Conservation (phyloP, 2,329 filamentous ascomycete genomes). For the Trichoderma cornu-damae region DNA sequence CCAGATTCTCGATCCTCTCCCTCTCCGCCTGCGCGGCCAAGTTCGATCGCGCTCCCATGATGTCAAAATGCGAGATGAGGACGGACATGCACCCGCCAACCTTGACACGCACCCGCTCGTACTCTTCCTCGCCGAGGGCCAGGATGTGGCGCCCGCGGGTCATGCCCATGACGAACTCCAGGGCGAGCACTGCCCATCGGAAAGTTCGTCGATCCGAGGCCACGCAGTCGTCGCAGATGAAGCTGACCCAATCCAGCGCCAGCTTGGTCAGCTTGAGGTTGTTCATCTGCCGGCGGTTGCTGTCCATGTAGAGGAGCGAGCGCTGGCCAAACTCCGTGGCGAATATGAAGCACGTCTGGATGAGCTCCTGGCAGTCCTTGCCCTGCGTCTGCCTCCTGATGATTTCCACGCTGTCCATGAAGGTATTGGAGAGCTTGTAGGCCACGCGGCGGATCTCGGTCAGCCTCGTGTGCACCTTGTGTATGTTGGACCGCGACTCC, state of each 20-base stretch:
- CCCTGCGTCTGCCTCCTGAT: constrained; percentile 80
- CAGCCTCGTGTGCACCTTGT: constrained; percentile 83
- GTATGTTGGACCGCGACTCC: constrained; percentile 87
- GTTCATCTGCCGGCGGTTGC: constrained; percentile 93
- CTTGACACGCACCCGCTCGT: constrained; percentile 73
- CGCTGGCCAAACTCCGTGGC: constrained; percentile 98
- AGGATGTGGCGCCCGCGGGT: constrained; percentile 89
- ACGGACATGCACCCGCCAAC: constrained; percentile 97
- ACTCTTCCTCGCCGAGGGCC: constrained; percentile 84
- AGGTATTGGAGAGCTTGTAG: constrained; percentile 93
- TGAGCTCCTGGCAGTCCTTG: constrained; percentile 86
- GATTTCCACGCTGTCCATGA: constrained; percentile 97
- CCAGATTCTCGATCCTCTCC: constrained; percentile 74
- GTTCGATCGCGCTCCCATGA: constrained; percentile 93
- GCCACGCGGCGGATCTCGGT: constrained; percentile 94
- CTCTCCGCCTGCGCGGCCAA: constrained; percentile 92
- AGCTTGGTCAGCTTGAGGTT: constrained; percentile 91
- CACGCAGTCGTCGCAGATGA: constrained; percentile 95
- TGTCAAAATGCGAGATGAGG: constrained; percentile 96
- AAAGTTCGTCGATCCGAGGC: constrained; percentile 94
- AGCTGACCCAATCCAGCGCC: constrained; percentile 93
- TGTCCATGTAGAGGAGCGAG: constrained; percentile 91
- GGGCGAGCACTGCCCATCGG: constrained; percentile 89
- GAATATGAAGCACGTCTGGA: constrained; percentile 96
- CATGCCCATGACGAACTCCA: constrained; percentile 97